Evolutionary conservation across 371 early-diverging fungal species (phyloP).

Genomic region (Amoeboaphelidium protococcarum): DNA sequence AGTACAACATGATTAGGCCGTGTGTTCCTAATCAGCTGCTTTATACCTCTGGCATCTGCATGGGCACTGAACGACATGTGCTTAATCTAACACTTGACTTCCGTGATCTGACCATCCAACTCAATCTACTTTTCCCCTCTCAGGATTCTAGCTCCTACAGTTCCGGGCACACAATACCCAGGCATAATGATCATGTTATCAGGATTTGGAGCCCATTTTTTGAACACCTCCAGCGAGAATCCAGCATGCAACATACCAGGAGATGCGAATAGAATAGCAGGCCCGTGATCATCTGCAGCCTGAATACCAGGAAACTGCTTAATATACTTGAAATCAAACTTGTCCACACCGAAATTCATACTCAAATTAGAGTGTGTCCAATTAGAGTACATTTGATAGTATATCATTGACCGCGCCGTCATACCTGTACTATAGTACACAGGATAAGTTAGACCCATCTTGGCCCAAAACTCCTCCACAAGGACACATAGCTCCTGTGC

Average conservation of each 20-base stretch:
- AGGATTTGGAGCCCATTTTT: slow-evolving; percentile 58
- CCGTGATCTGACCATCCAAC: slow-evolving; percentile 36
- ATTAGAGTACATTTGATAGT: slow-evolving; percentile 71
- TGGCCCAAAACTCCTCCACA: slow-evolving; percentile 84
- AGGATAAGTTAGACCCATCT: slow-evolving; percentile 57
- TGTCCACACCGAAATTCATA: slow-evolving; percentile 46
- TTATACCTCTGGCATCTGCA: slow-evolving; percentile 94
- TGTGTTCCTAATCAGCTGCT: slow-evolving; percentile 81
- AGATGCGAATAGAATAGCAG: slow-evolving; percentile 83
- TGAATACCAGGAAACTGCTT: slow-evolving; percentile 45
- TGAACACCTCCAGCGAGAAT: slow-evolving; percentile 54
- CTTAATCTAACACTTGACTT: slow-evolving; percentile 73
- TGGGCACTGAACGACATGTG: slow-evolving; percentile 96
- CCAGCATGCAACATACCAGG: slow-evolving; percentile 83
- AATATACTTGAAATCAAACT: slow-evolving; percentile 85
- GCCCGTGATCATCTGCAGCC: slow-evolving; percentile 34
- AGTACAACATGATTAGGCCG: slow-evolving; percentile 80
- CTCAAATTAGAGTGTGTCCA: slow-evolving; percentile 87
- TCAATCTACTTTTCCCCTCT: slow-evolving; percentile 60
- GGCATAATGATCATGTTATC: slow-evolving; percentile 66
- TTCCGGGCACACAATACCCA: slow-evolving; percentile 74
- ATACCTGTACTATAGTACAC: slow-evolving; percentile 83
- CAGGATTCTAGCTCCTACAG: slow-evolving; percentile 81
- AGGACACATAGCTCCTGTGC: slow-evolving; percentile 88
- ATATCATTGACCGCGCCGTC: slow-evolving; percentile 72